These are phyloP conservation scores for Miamiensis avidus DNA, from an alignment of 169 alveolate genomes.

Conservation along the genomic window DNA sequence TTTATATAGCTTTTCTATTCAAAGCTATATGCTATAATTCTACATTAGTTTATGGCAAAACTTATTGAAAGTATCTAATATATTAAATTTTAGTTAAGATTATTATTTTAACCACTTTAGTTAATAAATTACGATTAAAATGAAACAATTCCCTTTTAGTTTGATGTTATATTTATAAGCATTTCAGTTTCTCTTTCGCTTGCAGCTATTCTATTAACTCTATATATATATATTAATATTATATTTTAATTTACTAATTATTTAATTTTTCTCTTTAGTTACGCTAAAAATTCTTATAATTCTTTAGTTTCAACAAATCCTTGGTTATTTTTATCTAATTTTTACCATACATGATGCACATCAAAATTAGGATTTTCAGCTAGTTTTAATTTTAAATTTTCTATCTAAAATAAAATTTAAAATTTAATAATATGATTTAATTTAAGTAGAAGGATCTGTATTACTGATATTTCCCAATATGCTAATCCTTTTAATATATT, in stretches of 20 bases:
- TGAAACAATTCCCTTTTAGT: not conserved
- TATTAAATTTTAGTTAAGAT: too few species aligned
- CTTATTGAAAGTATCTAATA: not conserved
- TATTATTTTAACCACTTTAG: not conserved
- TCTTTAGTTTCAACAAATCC: not conserved
- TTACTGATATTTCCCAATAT: slow-evolving; percentile 13
- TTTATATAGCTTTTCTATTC: not conserved
- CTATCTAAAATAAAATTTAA: slow-evolving; percentile 6
- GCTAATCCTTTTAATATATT: slow-evolving; percentile 29
- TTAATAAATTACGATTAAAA: not conserved
- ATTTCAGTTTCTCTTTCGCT: slow-evolving; percentile 12
- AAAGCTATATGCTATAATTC: not conserved
- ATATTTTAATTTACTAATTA: not conserved
- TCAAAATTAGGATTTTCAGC: slow-evolving; percentile 27
- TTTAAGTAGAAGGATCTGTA: not conserved
- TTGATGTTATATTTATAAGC: not conserved
- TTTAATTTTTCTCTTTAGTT: not conserved
- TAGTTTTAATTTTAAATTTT: slow-evolving; percentile 11
- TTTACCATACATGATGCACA: slow-evolving; percentile 4
- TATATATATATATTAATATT: not conserved
- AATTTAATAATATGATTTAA: not conserved
- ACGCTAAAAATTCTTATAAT: slow-evolving; percentile 4
- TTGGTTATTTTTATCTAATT: slow-evolving; percentile 6
- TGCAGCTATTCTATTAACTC: slow-evolving; percentile 22
- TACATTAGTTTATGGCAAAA: not conserved